These are phyloP conservation scores for Chlorociboria aeruginascens DNA, from an alignment of 495 filamentous ascomycete genomes.

Conservation along the genomic window DNA sequence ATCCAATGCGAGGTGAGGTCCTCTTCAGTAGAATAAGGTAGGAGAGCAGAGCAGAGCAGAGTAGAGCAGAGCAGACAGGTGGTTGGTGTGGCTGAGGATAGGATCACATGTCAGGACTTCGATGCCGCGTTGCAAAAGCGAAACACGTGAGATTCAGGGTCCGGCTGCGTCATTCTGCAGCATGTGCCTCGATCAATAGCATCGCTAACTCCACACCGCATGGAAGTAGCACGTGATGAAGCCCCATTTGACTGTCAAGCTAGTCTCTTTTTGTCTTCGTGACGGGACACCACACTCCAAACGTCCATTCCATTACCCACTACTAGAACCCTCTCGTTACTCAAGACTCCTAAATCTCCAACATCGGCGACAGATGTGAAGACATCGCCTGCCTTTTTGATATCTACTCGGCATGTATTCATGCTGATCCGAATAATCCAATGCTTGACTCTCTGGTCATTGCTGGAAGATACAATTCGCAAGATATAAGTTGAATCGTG, in stretches of 20 bases:
- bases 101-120: no score
- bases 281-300: constrained; percentile 5
- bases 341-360: constrained; percentile 11
- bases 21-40: background rate
- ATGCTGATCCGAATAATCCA: constrained; percentile 39
- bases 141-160: no score
- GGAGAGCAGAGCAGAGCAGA: background rate
- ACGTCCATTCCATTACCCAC: constrained; percentile 37
- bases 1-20: background rate
- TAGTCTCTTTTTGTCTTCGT: no score
- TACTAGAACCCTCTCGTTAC: constrained; percentile 22
- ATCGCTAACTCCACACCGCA: no score
- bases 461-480: constrained; percentile 49
- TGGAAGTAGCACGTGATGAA: no score
- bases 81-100: background rate
- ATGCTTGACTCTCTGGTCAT: constrained; percentile 70
- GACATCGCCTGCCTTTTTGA: constrained; percentile 8
- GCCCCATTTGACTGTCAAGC: no score
- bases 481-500: background rate
- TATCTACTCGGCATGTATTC: background rate
- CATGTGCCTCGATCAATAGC: no score
- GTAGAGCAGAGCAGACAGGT: background rate
- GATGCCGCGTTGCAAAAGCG: no score
- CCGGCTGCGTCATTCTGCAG: no score
- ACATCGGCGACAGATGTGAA: constrained; percentile 19